Evolutionary conservation across 768 basidiomycete species (phyloP).

Genomic region (Rhizopogon roseolus): DNA sequence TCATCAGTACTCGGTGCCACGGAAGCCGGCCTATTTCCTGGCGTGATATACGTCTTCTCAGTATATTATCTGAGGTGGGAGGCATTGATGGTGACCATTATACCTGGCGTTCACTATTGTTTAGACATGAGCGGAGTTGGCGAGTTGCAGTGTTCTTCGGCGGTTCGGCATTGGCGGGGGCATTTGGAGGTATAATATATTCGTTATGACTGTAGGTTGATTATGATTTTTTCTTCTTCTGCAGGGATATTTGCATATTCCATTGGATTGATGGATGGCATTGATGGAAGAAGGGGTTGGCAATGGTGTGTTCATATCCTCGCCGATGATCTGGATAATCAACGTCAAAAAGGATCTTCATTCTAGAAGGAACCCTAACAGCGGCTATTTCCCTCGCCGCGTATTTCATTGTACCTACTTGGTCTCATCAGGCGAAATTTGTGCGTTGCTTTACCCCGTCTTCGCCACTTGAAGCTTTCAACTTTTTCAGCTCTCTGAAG

Average conservation of each 20-base stretch:
- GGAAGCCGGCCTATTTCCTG: constrained; percentile 58
- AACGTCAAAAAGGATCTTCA: constrained; percentile 44
- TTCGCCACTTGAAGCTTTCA: background rate
- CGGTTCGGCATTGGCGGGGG: constrained; percentile 57
- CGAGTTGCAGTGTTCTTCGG: constrained; percentile 62
- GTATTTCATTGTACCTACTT: constrained; percentile 54
- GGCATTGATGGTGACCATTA: background rate
- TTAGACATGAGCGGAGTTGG: constrained; percentile 53
- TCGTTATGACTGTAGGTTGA: background rate
- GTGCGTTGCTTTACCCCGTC: constrained; percentile 26
- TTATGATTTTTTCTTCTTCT: background rate
- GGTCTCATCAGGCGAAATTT: constrained; percentile 54
- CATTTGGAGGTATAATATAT: constrained; percentile 48
- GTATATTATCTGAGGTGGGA: constrained; percentile 48
- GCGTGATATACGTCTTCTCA: constrained; percentile 54
- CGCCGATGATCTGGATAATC: background rate
- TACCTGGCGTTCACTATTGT: background rate
- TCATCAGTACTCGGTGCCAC: constrained; percentile 47
- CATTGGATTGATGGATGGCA: constrained; percentile 56
- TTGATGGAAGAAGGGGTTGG: constrained; percentile 59
- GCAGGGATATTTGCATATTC: constrained; percentile 53
- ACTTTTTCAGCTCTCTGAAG: constrained; percentile 40
- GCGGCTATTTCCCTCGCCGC: constrained; percentile 40
- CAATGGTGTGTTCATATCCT: constrained; percentile 36
- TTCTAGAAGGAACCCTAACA: constrained; percentile 52